Percentiles rank a stretch among this genome's conserved stretches.
These are phyloP conservation scores for Hypoxylon sp. DNA, from an alignment of 2,329 filamentous ascomycete genomes.

Conservation along the genomic window DNA sequence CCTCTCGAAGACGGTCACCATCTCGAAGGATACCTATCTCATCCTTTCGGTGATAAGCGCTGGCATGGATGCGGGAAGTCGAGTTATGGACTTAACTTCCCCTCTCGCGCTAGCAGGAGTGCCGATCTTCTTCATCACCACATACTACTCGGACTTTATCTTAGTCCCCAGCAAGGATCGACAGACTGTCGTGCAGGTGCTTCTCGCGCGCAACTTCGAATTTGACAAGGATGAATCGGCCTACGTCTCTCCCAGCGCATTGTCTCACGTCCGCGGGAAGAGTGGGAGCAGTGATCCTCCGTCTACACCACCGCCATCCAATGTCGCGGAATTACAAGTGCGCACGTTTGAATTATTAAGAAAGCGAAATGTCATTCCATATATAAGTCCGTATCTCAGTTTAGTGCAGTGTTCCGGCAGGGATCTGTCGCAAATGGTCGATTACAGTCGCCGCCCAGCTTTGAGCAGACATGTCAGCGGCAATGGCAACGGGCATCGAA, in stretches of 20 bases:
- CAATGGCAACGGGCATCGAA: constrained; percentile 48
- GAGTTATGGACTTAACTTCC: constrained; percentile 89
- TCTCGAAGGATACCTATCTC: constrained; percentile 85
- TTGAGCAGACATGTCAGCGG: constrained; percentile 51
- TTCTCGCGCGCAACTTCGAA: constrained; percentile 82
- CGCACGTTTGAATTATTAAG: constrained; percentile 87
- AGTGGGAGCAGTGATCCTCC: constrained; percentile 57
- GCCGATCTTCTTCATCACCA: constrained; percentile 98
- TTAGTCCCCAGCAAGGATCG: constrained; percentile 82
- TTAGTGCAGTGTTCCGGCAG: constrained; percentile 84
- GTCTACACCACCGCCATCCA: constrained; percentile 78
- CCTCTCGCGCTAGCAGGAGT: constrained; percentile 92
- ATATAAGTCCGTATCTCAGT: constrained; percentile 72
- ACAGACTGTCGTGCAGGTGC: constrained; percentile 75
- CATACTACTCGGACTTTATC: constrained; percentile 97
- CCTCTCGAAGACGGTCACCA: constrained; percentile 65
- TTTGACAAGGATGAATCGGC: constrained; percentile 77
- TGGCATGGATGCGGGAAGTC: constrained; percentile 88
- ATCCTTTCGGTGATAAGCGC: constrained; percentile 90
- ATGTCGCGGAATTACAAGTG: constrained; percentile 79
- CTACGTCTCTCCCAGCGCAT: constrained; percentile 65
- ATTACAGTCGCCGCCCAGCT: constrained; percentile 47
- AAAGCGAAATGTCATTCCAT: constrained; percentile 76
- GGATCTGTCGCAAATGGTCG: constrained; percentile 54
- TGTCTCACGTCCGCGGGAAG: constrained; percentile 50